Evolutionary conservation across 768 basidiomycete genomes (phyloP).

Genomic region (Rhizopogon rudus): DNA sequence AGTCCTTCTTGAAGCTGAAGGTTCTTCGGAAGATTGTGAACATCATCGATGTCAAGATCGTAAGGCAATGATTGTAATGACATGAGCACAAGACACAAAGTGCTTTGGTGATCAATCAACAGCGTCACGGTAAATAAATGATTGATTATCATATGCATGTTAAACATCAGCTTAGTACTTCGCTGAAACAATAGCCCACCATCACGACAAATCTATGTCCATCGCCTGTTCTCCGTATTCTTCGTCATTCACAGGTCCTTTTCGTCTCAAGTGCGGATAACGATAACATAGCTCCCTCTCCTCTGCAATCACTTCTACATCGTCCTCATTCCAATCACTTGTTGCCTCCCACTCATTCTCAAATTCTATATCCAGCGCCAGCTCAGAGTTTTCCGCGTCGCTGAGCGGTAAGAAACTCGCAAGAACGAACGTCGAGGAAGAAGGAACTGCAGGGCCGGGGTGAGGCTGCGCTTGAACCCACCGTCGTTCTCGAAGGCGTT

Average conservation of each 20-base stretch:
- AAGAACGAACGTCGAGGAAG: slow-evolving; percentile 11
- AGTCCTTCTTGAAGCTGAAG: too few species aligned
- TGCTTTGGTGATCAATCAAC: too few species aligned
- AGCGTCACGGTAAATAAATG: too few species aligned
- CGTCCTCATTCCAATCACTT: slow-evolving; percentile 89
- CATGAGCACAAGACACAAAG: too few species aligned
- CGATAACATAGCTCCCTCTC: slow-evolving; percentile 71
- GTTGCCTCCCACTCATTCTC: slow-evolving; percentile 89
- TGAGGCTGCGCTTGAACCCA: slow-evolving; percentile 63
- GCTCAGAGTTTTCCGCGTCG: slow-evolving; percentile 45
- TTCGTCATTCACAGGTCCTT: slow-evolving; percentile 21
- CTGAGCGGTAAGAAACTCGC: slow-evolving; percentile 22
- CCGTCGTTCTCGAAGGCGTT: slow-evolving; percentile 77
- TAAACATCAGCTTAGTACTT: neutral
- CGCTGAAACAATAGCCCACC: neutral
- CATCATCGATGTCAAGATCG: too few species aligned
- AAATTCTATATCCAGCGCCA: slow-evolving; percentile 75
- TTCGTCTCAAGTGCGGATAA: slow-evolving; percentile 24
- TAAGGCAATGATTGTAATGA: too few species aligned
- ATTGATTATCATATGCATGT: too few species aligned
- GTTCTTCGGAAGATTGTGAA: too few species aligned
- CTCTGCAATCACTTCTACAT: slow-evolving; percentile 69
- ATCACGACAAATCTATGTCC: slow-evolving; percentile 22
- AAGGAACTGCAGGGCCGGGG: slow-evolving; percentile 12
- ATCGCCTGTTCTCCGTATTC: slow-evolving; percentile 38